Base-by-base conservation (phyloP, 2,329 filamentous ascomycete species). In the Leptoxyphium fumago region DNA sequence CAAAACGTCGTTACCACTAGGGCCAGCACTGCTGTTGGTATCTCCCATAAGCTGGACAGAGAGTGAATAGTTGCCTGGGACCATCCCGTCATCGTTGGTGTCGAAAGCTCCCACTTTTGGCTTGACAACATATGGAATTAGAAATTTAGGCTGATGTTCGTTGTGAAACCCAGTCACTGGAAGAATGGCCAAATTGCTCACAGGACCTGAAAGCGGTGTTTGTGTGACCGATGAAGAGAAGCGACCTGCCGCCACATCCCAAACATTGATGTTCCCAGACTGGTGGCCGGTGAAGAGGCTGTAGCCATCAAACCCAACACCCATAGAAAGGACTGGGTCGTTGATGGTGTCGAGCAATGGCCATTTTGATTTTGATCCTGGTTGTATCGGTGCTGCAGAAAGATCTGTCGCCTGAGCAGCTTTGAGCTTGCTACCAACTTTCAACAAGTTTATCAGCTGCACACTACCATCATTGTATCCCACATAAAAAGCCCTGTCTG, bases 271-370 rank as follows among this genome's bases (percentile, higher is more conserved):
- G 55, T 83, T 84, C 42, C 89, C 89, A 53, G 75, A 82, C 14
- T 75, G 68, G 57, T 96, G 88, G 5, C 88, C 88, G 2, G 87
- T 87, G 21, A 94, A 63, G 17, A 95, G 67, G 7, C 72, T 75
- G 38, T 81, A 87, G 21, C 85, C 84, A 60, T 95, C 89, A 62
- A 91, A 88, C 56, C 77, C 88, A 43, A 93, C 64, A 15, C 75
- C 74, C 45, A 94, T 59, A 55, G 82, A 84, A 18, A 78, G 73
- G 3, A 75, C 75, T 10, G 75, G 70, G 10, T 84, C 84, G 15
- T 74, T 72, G 43, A 85, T 78, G 39, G 48, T 45, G 30, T 60
- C 56, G 14, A 55, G 49, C 2, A 54, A 45, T 14, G 49, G 53
- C 61, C 59, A 62, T 21, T 46, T 55, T 8, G 61, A 61, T 39